Base-by-base conservation (phyloP, 2,329 filamentous ascomycete genomes). In the Ophiocordyceps robertsii region DNA sequence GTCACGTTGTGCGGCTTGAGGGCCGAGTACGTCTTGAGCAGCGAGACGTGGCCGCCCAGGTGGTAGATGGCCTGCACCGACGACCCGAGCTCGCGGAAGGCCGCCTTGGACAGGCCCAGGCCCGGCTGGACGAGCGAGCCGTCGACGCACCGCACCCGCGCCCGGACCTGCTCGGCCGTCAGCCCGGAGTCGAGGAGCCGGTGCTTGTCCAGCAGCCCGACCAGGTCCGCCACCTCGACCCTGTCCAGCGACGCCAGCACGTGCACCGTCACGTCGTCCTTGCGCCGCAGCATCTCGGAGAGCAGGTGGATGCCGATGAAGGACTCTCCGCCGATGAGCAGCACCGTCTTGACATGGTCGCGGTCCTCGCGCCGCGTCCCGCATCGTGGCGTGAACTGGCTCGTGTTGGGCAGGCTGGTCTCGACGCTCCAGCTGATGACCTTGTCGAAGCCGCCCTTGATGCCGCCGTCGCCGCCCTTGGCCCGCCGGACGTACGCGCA, bases 1-100 rank as follows among this genome's bases (percentile, higher is more conserved):
- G 43, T 40, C 2, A 54, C 52, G 33, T 56, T 56, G 43, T 45
- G 35, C 3, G 44, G 40, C 41, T 50, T 50, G 36, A 54, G 43
- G 21, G 48, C 45, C 14, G 41, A 40, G 42, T 53, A 56, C 2
- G 52, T 51, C 45, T 52, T 52, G 21, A 56, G 44, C 11, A 56
- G 46, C 8, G 52, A 56, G 19, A 54, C 50, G 30, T 52, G 51
- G 16, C 52, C 50, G 27, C 53, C 53, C n/a, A 53, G 47, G 38
- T 54, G 51, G 44, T 54, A 54, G 42, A 54, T 54, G 11, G 49
- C 41, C 21, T 51, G 44, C 11, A 54, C 41, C 11, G 38, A 47
- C 35, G 47, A 45, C 14, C 52, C 53, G 3, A 56, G 52, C 29
- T 48, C 42, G 13, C 44, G 45, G 39, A 55, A 55, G 2, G 44